phyloP scores from a whole-genome alignment of 2,329 filamentous ascomycete species.

The Diaporthe caulivora region DNA sequence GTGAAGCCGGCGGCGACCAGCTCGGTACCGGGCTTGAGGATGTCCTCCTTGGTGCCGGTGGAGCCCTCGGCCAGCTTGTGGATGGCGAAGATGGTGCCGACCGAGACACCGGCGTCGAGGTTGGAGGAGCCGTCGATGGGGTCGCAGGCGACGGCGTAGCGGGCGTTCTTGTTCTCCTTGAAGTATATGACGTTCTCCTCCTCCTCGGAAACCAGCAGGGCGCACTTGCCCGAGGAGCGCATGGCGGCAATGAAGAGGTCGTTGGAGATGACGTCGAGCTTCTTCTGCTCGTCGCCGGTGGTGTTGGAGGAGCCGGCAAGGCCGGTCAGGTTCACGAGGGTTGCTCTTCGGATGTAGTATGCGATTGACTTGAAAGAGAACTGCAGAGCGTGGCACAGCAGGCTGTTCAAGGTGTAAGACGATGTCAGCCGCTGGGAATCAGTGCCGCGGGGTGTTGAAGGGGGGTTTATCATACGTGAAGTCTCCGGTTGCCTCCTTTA shows the following conservation, averaged over 20 bases:
- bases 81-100: constrained; percentile 96
- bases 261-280: constrained; percentile 98
- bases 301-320: constrained; percentile 94
- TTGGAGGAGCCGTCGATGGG: constrained; percentile 99
- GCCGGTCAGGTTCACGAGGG: constrained; percentile 94
- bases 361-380: constrained; percentile 99
- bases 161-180: constrained; percentile 76
- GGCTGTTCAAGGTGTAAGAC: constrained; percentile 61
- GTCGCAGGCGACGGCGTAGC: constrained; percentile 96
- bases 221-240: constrained; percentile 90
- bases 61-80: constrained; percentile 88
- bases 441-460: constrained; percentile 17
- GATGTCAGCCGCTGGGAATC: constrained; percentile 35
- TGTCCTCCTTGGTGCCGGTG: constrained; percentile 82
- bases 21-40: constrained; percentile 90
- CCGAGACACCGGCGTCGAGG: constrained; percentile 95
- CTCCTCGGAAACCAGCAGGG: constrained; percentile 96
- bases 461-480: constrained; percentile 81
- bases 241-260: constrained; percentile 97
- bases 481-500: constrained; percentile 95
- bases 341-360: constrained; percentile 97
- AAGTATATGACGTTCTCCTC: constrained; percentile 95
- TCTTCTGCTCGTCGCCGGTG: constrained; percentile 99
- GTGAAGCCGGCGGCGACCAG: constrained; percentile 97
- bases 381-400: constrained; percentile 96